Evolutionary conservation across 345 rosid species (phyloP).

Genomic region (Eucalyptus sp.): DNA sequence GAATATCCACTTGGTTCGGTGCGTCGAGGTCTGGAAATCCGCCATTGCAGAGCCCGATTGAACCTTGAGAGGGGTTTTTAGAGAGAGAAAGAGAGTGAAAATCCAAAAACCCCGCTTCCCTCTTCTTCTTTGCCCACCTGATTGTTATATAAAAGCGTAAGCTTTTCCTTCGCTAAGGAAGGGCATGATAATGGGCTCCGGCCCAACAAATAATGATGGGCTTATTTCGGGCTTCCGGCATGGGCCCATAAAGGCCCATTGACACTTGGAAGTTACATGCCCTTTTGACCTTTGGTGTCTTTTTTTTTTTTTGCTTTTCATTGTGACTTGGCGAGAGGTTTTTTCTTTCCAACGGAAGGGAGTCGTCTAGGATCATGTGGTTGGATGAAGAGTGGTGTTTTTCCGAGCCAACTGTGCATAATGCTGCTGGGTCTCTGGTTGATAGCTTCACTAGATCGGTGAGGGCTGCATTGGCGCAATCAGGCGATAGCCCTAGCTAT

Average conservation of each 20-base stretch:
- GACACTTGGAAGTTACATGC: not conserved
- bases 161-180: too few relatives aligned
- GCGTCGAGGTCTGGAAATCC: conserved; percentile 86
- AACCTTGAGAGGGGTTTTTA: not conserved
- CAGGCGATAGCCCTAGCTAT: rapidly evolving
- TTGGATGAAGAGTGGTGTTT: not conserved
- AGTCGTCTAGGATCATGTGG: not conserved
- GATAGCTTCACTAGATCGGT: rapidly evolving
- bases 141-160: too few relatives aligned
- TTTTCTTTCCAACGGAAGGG: not conserved
- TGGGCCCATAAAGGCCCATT: not conserved
- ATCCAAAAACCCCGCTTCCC: not conserved
- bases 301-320: too few relatives aligned
- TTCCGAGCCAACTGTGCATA: rapidly evolving
- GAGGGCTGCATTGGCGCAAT: rapidly evolving
- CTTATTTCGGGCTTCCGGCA: not conserved
- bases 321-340: not conserved
- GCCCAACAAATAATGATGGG: not conserved
- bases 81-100: not conserved
- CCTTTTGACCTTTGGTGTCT: not conserved
- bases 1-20: conserved; percentile 87
- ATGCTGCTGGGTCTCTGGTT: rapidly evolving
- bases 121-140: not conserved
- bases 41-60: conserved; percentile 30
- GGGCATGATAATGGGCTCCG: not conserved